phyloP scores from a whole-genome alignment of 208 protist genomes.

The Acanthamoeba sp. region DNA sequence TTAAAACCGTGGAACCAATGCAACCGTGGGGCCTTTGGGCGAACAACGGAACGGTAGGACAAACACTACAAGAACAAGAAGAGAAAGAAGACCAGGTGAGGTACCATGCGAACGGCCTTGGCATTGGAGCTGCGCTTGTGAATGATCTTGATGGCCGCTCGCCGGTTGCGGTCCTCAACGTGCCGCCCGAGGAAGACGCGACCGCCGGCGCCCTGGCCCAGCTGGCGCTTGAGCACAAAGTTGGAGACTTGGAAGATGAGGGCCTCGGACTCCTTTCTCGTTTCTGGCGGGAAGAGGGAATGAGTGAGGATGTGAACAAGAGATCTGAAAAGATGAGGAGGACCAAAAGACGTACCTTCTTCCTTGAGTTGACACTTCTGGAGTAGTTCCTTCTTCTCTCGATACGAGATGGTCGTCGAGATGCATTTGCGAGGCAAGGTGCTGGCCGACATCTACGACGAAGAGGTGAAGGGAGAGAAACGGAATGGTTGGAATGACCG shows the following conservation, averaged over 20 bases:
- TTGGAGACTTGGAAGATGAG: constrained; percentile 65
- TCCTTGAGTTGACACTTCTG: constrained; percentile 46
- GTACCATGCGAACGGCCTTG: constrained; percentile 66
- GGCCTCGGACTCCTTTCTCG: constrained; percentile 43
- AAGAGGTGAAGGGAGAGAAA: neutral
- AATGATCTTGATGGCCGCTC: constrained; percentile 67
- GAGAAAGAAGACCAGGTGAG: neutral
- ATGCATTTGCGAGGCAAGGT: constrained; percentile 65
- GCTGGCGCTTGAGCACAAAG: constrained; percentile 61
- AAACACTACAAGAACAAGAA: neutral
- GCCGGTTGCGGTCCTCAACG: neutral
- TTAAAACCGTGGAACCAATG: neutral
- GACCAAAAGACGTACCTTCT: neutral
- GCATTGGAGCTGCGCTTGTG: constrained; percentile 74
- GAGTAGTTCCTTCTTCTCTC: constrained; percentile 68
- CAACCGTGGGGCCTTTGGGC: neutral
- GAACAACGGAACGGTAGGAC: too few species aligned
- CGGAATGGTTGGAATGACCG: neutral
- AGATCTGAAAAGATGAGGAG: neutral
- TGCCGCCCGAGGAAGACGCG: constrained; percentile 56
- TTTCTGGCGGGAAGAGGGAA: neutral
- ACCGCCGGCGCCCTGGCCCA: constrained; percentile 68
- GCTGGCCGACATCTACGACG: constrained; percentile 33
- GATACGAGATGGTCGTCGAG: constrained; percentile 39
- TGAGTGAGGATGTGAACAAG: neutral